phyloP scores from a whole-genome alignment of 306 rosid species.

The Rosa persica region DNA sequence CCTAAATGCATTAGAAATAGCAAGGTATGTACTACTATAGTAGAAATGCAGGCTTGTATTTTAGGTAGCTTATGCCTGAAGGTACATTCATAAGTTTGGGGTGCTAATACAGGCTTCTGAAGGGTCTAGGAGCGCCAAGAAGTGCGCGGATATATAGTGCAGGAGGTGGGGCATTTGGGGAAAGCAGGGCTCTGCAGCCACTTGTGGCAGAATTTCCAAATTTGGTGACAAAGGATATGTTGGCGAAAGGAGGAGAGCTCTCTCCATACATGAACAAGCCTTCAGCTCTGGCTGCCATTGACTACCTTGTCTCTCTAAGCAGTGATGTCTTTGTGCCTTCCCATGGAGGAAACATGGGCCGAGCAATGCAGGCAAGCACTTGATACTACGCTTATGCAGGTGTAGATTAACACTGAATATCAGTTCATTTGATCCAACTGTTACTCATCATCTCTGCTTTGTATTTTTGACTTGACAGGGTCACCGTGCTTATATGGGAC shows the following conservation, averaged over 20 bases:
- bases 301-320: slow-evolving; percentile 55
- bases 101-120: slow-evolving; percentile 39
- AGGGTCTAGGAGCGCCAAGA: slow-evolving; percentile 53
- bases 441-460: background rate
- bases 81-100: background rate
- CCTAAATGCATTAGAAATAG: slow-evolving; percentile 50
- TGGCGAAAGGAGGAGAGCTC: slow-evolving; percentile 48
- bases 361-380: slow-evolving; percentile 45
- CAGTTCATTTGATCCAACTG: background rate
- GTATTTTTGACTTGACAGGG: slow-evolving; percentile 26
- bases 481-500: slow-evolving; percentile 53
- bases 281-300: slow-evolving; percentile 58
- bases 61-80: background rate
- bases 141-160: slow-evolving; percentile 43
- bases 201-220: slow-evolving; percentile 50
- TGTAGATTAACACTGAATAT: background rate
- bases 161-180: slow-evolving; percentile 61
- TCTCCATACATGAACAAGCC: slow-evolving; percentile 40
- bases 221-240: slow-evolving; percentile 45
- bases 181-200: slow-evolving; percentile 42
- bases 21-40: slow-evolving; percentile 26
- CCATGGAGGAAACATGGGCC: slow-evolving; percentile 62
- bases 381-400: too few relatives aligned
- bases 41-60: background rate
- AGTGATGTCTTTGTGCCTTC: slow-evolving; percentile 54